Percentiles rank a stretch among this genome's conserved stretches.
phyloP scores from a whole-genome alignment of 257 asterid species.

The Penstemon davidsonii region DNA sequence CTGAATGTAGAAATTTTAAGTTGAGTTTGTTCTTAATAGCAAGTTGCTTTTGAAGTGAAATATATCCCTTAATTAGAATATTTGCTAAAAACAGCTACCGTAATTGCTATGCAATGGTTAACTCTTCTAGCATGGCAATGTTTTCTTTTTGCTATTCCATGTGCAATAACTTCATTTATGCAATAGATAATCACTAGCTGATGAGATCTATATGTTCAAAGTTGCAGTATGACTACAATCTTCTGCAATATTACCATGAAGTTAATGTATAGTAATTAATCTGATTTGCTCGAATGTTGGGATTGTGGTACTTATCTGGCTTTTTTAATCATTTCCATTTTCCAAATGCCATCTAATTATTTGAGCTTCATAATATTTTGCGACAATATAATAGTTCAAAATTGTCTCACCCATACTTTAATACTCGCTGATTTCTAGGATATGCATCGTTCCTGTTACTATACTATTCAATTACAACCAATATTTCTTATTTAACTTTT shows the following conservation, averaged over 20 bases:
- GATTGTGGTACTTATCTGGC: background rate
- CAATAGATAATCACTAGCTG: conserved; percentile 4
- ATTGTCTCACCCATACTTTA: background rate
- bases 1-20: no score
- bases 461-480: conserved; percentile 9
- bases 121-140: no score
- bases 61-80: no score
- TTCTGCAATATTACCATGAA: background rate
- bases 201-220: conserved; percentile 9
- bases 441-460: background rate
- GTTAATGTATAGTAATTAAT: conserved; percentile 5
- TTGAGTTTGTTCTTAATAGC: no score
- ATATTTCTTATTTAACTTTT: background rate
- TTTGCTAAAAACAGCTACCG: no score
- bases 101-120: no score
- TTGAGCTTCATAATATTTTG: background rate
- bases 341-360: background rate
- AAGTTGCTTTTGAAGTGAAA: no score
- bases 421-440: background rate
- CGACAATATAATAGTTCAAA: background rate
- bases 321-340: background rate
- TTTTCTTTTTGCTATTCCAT: no score
- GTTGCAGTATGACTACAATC: background rate
- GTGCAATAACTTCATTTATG: background rate
- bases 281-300: conserved; percentile 12